A percentile compares a stretch with the other conserved stretches of the same genome.
Evolutionary conservation across 2,329 filamentous ascomycete species (phyloP).

Genomic region (Arachnopeziza araneosa): DNA sequence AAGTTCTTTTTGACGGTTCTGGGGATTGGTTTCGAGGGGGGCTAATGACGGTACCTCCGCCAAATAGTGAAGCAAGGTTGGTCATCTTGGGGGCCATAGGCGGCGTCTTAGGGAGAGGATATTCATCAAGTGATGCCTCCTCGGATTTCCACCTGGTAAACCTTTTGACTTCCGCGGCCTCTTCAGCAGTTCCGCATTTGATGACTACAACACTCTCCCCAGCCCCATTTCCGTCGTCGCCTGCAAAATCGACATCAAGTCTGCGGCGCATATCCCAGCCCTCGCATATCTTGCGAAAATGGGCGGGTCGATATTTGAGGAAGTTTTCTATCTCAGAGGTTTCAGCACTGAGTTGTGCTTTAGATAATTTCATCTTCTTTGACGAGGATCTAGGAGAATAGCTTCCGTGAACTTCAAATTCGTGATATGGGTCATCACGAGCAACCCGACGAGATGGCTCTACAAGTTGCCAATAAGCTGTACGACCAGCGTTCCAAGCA

Average conservation of each 20-base stretch:
- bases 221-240: slow-evolving; percentile 67
- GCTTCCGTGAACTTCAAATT: slow-evolving; percentile 60
- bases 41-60: slow-evolving; percentile 22
- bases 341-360: slow-evolving; percentile 67
- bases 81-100: slow-evolving; percentile 17
- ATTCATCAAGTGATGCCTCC: slow-evolving; percentile 27
- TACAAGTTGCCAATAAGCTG: slow-evolving; percentile 73
- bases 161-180: slow-evolving; percentile 45
- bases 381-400: slow-evolving; percentile 79
- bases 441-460: slow-evolving; percentile 71
- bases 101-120: slow-evolving; percentile 28
- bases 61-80: slow-evolving; percentile 30
- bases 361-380: slow-evolving; percentile 63
- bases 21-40: slow-evolving; percentile 19
- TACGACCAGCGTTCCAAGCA: slow-evolving; percentile 77
- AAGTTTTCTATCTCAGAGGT: slow-evolving; percentile 78
- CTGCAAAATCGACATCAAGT: slow-evolving; percentile 84
- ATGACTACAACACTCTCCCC: slow-evolving; percentile 76
- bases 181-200: slow-evolving; percentile 49
- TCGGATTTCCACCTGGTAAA: slow-evolving; percentile 47
- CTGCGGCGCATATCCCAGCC: slow-evolving; percentile 90
- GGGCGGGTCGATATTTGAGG: slow-evolving; percentile 63
- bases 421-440: slow-evolving; percentile 66
- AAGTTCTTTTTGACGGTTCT: slow-evolving; percentile 17
- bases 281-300: slow-evolving; percentile 72